Conservation (phyloP, 345 rosid species). For the Salix koriyanagi region DNA sequence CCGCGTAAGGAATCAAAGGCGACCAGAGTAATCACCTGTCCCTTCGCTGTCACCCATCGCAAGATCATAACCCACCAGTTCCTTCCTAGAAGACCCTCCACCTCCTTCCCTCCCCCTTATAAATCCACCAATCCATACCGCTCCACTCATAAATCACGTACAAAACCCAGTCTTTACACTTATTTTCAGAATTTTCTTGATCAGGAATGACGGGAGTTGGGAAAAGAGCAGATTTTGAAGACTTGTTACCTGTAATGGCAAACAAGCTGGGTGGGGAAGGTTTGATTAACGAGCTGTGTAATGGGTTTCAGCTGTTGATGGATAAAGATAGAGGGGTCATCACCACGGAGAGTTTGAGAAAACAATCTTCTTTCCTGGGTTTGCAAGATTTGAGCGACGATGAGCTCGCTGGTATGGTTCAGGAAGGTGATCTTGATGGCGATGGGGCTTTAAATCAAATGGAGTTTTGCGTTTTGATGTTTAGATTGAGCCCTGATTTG, state of each 20-base stretch:
- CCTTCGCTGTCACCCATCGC: constrained; percentile 47
- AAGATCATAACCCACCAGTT: constrained; percentile 3
- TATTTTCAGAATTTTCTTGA: neutral
- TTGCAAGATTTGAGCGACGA: constrained; percentile 70
- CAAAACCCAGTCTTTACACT: constrained; percentile 36
- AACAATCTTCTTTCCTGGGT: constrained; percentile 55
- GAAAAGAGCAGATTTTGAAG: constrained; percentile 39
- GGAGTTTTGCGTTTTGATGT: constrained; percentile 95
- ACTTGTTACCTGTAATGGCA: constrained; percentile 69
- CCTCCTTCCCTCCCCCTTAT: neutral
- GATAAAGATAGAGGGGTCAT: constrained; percentile 63
- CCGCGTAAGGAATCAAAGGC: constrained; percentile 7
- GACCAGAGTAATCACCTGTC: constrained; percentile 28
- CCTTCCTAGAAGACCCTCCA: constrained; percentile 54
- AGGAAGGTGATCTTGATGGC: constrained; percentile 70
- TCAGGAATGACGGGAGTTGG: neutral
- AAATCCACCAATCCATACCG: neutral
- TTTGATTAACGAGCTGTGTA: constrained; percentile 67
- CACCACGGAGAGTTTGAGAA: constrained; percentile 62
- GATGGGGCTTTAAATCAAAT: constrained; percentile 76
- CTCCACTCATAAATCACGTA: neutral
- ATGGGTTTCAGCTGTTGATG: constrained; percentile 69
- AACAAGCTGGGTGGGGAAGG: constrained; percentile 78
- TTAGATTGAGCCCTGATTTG: constrained; percentile 74
- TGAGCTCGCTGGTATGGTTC: constrained; percentile 57